phyloP scores from a whole-genome alignment of 345 rosid species.

The Eucalyptus marginata region DNA sequence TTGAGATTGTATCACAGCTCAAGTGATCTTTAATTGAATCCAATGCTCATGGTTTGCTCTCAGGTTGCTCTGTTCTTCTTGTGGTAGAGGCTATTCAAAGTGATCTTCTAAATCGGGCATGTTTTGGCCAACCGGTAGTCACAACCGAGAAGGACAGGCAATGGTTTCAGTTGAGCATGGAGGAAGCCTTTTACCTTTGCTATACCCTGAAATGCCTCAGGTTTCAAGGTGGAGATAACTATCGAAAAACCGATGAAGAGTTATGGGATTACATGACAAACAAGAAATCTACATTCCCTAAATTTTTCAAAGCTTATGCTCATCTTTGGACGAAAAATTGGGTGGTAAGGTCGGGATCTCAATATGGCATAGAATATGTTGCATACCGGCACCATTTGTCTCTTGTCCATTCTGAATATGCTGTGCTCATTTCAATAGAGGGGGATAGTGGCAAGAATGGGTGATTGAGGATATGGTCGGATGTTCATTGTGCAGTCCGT shows the following conservation, averaged over 20 bases:
- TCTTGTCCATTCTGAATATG: constrained; percentile 73
- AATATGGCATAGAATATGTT: constrained; percentile 72
- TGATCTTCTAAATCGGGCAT: constrained; percentile 53
- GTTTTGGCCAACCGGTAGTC: constrained; percentile 54
- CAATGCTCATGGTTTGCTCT: constrained; percentile 26
- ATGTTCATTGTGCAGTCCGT: constrained; percentile 47
- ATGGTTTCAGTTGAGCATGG: constrained; percentile 60
- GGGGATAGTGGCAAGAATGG: constrained; percentile 17
- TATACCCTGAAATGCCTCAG: constrained; percentile 52
- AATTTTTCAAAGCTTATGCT: constrained; percentile 55
- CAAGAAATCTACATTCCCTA: constrained; percentile 36
- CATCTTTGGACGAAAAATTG: constrained; percentile 64
- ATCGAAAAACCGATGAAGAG: constrained; percentile 17
- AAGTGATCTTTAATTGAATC: constrained; percentile 32
- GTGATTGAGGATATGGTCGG: constrained; percentile 62
- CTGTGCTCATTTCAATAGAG: constrained; percentile 41
- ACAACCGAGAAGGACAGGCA: constrained; percentile 56
- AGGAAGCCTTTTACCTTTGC: constrained; percentile 68
- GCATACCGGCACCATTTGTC: constrained; percentile 84
- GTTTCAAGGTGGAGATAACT: constrained; percentile 17
- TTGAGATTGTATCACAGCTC: constrained; percentile 41
- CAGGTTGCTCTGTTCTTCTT: constrained; percentile 46
- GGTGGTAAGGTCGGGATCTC: constrained; percentile 64
- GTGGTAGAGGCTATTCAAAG: constrained; percentile 33
- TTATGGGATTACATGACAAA: constrained; percentile 45